Evolutionary conservation across 2,329 filamentous ascomycete species (phyloP), one percentile per base, ranked within the genome.

Genomic region (Fonsecaea erecta): DNA sequence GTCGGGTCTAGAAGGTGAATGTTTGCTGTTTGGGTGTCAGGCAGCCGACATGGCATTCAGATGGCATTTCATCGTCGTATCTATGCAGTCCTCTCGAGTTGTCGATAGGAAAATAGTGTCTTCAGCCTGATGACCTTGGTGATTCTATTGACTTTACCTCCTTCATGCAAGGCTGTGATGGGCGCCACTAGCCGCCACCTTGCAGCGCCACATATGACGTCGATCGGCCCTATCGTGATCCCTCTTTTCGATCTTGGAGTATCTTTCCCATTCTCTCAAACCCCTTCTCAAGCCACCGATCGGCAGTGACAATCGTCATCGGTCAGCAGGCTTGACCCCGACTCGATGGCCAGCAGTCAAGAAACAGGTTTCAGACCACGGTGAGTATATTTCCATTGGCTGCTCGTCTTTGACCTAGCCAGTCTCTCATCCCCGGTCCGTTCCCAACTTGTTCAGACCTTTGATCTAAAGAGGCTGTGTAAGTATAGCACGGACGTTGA

Each of bases 341-440:
- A 24, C 32, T 7, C 6, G 11, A 8, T 7, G 26, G 2, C 51
- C 46, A n/a, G 40, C 16, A n/a, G 16, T n/a, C 37, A 43, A 5
- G 5, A 63, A 66, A 63, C 64, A 52, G 55, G 60, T 66, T 66
- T 63, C 28, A 18, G 18, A 21, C 6, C 30, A 43, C 18, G n/a
- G 30, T n/a, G 43, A 52, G n/a, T n/a, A 3, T 32, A 12, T 12
- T 34, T 4, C 43, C 24, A 52, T 53, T 57, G 28, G 30, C 24
- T 53, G 18, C 28, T 8, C 24, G 28, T 34, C 54, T 30, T 18
- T 40, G 24, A 43, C 43, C 40, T 8, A 58, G 40, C 40, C 5
- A n/a, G 24, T 16, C 48, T 58, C 40, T 30, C 30, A 0, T 26
- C 55, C 6, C 21, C 11, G 28, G 24, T 14, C 11, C 35, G 48